A percentile compares a stretch with the other conserved stretches of the same genome.
Evolutionary conservation across 1,284 basidiomycete species (phyloP).

Genomic region (Lentinus polychrous): DNA sequence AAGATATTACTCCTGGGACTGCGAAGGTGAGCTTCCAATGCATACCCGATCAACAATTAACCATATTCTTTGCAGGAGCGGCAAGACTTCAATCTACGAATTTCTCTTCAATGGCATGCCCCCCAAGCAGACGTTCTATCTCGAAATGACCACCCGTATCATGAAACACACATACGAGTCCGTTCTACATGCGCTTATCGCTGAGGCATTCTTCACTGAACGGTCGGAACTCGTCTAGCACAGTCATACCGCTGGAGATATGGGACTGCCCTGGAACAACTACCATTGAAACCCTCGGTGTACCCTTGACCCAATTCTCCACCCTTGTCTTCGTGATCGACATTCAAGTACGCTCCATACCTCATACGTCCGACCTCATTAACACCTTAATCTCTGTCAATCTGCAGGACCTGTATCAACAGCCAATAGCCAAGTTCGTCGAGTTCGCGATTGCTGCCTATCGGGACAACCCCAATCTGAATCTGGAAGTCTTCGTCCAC

Average conservation of each 20-base stretch:
- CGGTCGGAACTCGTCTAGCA: conserved; percentile 39
- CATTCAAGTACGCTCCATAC: conserved; percentile 64
- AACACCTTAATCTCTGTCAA: background rate
- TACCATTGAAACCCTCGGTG: conserved; percentile 68
- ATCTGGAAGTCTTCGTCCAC: conserved; percentile 93
- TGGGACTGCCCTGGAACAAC: conserved; percentile 93
- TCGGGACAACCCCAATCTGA: conserved; percentile 71
- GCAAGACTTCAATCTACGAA: conserved; percentile 90
- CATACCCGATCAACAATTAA: background rate
- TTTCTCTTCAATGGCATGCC: conserved; percentile 85
- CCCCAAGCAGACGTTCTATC: conserved; percentile 86
- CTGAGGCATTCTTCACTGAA: conserved; percentile 5
- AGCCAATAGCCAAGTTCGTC: conserved; percentile 75
- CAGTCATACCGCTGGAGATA: conserved; percentile 87
- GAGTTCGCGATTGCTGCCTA: conserved; percentile 72
- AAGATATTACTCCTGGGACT: conserved; percentile 79
- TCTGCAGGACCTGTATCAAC: conserved; percentile 57
- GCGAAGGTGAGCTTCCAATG: conserved; percentile 46
- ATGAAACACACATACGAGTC: conserved; percentile 79
- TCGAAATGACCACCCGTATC: conserved; percentile 81
- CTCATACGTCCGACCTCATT: background rate
- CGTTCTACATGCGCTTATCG: conserved; percentile 27
- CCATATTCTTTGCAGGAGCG: conserved; percentile 50
- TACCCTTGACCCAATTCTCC: conserved; percentile 67
- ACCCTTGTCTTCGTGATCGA: conserved; percentile 95